Conservation (phyloP, 2,329 filamentous ascomycete species). For the Aspergillus sp. region DNA sequence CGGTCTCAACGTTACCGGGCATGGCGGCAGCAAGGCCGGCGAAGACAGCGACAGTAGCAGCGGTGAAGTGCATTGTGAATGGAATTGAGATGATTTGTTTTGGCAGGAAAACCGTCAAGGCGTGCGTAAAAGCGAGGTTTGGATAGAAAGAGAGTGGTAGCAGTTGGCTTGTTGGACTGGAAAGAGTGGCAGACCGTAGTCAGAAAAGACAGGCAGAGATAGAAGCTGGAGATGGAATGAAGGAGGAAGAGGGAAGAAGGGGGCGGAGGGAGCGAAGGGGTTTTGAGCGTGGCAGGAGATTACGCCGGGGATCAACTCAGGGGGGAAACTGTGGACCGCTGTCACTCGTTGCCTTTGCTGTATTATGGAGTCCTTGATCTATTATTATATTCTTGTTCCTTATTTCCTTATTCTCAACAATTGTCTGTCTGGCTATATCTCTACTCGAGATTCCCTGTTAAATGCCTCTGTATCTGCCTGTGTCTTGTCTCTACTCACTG, state of each 20-base stretch:
- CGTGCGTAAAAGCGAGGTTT: slow-evolving; percentile 9
- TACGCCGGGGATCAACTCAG: slow-evolving; percentile 20
- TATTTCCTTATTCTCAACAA: no score
- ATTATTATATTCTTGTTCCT: no score
- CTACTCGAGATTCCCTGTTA: no score
- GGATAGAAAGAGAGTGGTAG: slow-evolving; percentile 19
- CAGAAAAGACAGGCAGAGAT: slow-evolving; percentile 24
- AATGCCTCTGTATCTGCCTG: no score
- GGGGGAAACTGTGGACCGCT: no score
- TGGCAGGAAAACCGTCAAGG: slow-evolving; percentile 24
- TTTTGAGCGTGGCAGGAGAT: slow-evolving; percentile 35
- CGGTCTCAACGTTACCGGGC: slow-evolving; percentile 31
- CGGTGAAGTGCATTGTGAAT: slow-evolving; percentile 38
- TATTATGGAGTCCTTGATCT: no score
- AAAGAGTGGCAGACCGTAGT: slow-evolving; percentile 40
- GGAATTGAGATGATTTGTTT: slow-evolving; percentile 8
- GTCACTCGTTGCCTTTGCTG: no score
- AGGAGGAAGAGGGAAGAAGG: slow-evolving; percentile 15
- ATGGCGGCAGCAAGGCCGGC: slow-evolving; percentile 32
- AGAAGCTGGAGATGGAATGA: slow-evolving; percentile 17
- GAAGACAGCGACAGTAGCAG: slow-evolving; percentile 33
- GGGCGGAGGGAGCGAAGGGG: slow-evolving; percentile 16
- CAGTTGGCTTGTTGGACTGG: slow-evolving; percentile 22
- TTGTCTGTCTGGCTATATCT: no score
- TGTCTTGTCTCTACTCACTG: no score